Percentiles rank a stretch among this genome's conserved stretches.
Conservation (phyloP, 139 green algal species). For the Volvox africanus region DNA sequence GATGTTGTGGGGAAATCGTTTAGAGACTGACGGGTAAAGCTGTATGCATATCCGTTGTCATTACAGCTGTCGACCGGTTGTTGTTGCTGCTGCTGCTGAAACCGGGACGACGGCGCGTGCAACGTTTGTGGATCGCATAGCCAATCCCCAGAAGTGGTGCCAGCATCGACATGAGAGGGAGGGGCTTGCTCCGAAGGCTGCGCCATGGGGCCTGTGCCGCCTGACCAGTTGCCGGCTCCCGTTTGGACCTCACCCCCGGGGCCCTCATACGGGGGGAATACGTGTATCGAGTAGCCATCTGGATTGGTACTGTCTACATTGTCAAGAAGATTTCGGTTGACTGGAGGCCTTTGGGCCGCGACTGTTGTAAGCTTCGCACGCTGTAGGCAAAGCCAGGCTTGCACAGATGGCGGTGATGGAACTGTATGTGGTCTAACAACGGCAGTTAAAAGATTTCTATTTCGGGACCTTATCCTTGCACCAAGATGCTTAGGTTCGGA, state of each 20-base stretch:
- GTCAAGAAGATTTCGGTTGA: constrained; percentile 9
- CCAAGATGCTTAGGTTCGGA: neutral
- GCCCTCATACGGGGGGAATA: neutral
- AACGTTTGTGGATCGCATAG: neutral
- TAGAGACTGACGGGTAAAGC: neutral
- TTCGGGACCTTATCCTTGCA: too few species aligned
- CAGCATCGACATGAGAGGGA: neutral
- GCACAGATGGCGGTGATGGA: too few species aligned
- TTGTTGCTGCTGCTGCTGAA: neutral
- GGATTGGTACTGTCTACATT: constrained; percentile 4
- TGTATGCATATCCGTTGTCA: neutral
- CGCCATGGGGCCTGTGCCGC: neutral
- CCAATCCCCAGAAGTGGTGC: neutral
- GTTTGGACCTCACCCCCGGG: neutral
- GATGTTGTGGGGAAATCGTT: neutral
- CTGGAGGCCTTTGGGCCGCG: neutral
- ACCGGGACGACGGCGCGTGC: neutral
- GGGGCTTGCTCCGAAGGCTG: neutral
- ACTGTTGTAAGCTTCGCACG: neutral
- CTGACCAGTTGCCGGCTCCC: neutral
- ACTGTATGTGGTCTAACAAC: neutral
- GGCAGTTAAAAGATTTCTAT: neutral
- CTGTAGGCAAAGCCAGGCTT: too few species aligned
- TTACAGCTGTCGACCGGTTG: neutral
- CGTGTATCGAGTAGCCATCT: neutral